Percentiles rank a stretch among this genome's conserved stretches.
Evolutionary conservation across 2,329 filamentous ascomycete species (phyloP).

Genomic region (Dendryphion nanum): DNA sequence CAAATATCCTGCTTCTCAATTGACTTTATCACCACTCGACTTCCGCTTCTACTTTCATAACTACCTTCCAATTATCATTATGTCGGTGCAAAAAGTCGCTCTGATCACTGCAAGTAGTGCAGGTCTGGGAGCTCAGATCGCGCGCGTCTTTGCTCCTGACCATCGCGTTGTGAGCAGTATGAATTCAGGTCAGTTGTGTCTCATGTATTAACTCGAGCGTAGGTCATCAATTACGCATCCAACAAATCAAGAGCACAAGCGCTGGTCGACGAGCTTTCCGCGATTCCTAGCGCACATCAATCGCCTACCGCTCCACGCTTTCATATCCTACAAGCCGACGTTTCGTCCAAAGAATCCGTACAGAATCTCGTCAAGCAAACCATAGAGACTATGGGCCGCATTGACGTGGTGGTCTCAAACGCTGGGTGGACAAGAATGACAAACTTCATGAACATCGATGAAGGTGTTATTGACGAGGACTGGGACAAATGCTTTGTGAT

Average conservation of each 20-base stretch:
- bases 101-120: slow-evolving; percentile 51
- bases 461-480: slow-evolving; percentile 59
- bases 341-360: slow-evolving; percentile 43
- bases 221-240: slow-evolving; percentile 51
- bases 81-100: slow-evolving; percentile 45
- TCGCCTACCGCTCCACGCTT: slow-evolving; percentile 34
- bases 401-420: slow-evolving; percentile 48
- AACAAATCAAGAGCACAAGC: slow-evolving; percentile 42
- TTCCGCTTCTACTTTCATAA: not conserved
- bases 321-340: slow-evolving; percentile 48
- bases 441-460: slow-evolving; percentile 57
- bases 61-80: slow-evolving; percentile 9
- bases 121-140: slow-evolving; percentile 49
- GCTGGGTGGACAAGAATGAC: slow-evolving; percentile 65
- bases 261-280: slow-evolving; percentile 43
- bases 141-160: slow-evolving; percentile 47
- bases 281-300: slow-evolving; percentile 31
- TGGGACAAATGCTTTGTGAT: slow-evolving; percentile 66
- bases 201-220: slow-evolving; percentile 1
- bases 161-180: slow-evolving; percentile 39
- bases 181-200: not conserved
- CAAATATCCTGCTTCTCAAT: not conserved
- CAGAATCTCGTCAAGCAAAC: slow-evolving; percentile 46
- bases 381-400: slow-evolving; percentile 44
- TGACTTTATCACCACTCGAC: not conserved